These are phyloP conservation scores for Termitomyces sp. DNA, from an alignment of 768 basidiomycete species.

Conservation along the genomic window DNA sequence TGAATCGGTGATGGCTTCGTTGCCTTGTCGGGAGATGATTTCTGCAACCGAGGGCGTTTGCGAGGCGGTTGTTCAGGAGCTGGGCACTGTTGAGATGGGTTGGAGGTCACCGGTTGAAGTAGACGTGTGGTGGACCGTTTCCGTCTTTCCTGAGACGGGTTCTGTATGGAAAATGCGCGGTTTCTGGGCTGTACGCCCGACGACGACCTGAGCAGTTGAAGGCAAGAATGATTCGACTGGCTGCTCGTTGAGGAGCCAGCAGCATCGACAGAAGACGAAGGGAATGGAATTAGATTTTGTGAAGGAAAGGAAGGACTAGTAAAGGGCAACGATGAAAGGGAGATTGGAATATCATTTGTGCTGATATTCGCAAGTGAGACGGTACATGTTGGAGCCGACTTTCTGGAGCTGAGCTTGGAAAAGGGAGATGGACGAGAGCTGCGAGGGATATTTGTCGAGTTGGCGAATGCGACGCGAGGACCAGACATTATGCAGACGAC, in stretches of 20 bases:
- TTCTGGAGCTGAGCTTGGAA: constrained; percentile 15
- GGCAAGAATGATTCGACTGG: constrained; percentile 17
- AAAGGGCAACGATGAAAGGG: constrained; percentile 4
- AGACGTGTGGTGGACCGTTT: constrained; percentile 12
- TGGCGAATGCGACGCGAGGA: constrained; percentile 17
- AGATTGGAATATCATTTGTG: constrained; percentile 9
- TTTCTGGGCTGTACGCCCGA: constrained; percentile 5
- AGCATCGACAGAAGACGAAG: constrained; percentile 10
- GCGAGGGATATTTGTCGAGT: constrained; percentile 17
- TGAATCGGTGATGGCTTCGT: constrained; percentile 1
- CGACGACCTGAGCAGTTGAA: constrained; percentile 11
- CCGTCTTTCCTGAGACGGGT: constrained; percentile 9
- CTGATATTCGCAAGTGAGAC: constrained; percentile 16
- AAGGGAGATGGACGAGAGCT: constrained; percentile 11
- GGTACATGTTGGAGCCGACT: constrained; percentile 18
- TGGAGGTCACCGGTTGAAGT: neutral
- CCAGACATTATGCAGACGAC: constrained; percentile 15
- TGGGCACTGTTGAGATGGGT: constrained; percentile 1
- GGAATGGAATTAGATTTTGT: constrained; percentile 16
- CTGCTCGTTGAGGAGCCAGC: constrained; percentile 11
- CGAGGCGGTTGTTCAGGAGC: constrained; percentile 15
- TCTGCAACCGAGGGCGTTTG: constrained; percentile 17
- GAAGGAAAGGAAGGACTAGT: constrained; percentile 5
- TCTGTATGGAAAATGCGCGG: constrained; percentile 2
- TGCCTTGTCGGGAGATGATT: constrained; percentile 1